A percentile compares a stretch with the other conserved stretches of the same genome.
These are phyloP conservation scores for Aspergillus sp. DNA, from an alignment of 2,329 filamentous ascomycete species.

Conservation along the genomic window DNA sequence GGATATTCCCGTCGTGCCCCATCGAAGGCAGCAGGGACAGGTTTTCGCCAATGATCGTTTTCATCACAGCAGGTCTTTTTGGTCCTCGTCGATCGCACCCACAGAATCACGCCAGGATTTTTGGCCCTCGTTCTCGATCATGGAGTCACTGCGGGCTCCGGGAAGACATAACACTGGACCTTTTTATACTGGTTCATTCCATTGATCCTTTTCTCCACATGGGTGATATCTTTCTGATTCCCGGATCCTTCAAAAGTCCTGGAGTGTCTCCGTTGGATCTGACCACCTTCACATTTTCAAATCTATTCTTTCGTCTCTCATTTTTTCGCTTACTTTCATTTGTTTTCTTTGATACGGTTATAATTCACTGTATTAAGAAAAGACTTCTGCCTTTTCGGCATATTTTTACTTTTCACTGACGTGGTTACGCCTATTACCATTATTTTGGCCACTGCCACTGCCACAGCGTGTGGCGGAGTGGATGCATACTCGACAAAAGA, in stretches of 20 bases:
- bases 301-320: constrained; percentile 3
- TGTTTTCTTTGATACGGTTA: neutral
- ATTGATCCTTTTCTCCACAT: too few relatives aligned
- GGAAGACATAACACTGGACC: too few relatives aligned
- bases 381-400: constrained; percentile 5
- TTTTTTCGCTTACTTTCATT: constrained; percentile 4
- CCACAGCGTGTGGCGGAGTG: constrained; percentile 32
- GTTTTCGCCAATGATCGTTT: neutral
- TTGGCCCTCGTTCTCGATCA: neutral
- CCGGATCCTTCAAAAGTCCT: constrained; percentile 14
- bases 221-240: too few relatives aligned
- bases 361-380: too few relatives aligned
- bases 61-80: neutral
- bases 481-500: constrained; percentile 19
- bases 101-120: neutral
- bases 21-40: too few relatives aligned
- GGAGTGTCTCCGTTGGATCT: constrained; percentile 7
- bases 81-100: neutral
- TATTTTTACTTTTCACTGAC: constrained; percentile 21
- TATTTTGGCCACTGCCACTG: constrained; percentile 17
- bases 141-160: neutral
- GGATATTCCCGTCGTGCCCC: too few relatives aligned
- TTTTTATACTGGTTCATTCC: too few relatives aligned
- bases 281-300: neutral
- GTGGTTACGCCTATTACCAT: constrained; percentile 21